Percentiles rank a stretch among this genome's conserved stretches.
These are phyloP conservation scores for Punica granatum DNA, from an alignment of 345 rosid genomes.

Conservation along the genomic window DNA sequence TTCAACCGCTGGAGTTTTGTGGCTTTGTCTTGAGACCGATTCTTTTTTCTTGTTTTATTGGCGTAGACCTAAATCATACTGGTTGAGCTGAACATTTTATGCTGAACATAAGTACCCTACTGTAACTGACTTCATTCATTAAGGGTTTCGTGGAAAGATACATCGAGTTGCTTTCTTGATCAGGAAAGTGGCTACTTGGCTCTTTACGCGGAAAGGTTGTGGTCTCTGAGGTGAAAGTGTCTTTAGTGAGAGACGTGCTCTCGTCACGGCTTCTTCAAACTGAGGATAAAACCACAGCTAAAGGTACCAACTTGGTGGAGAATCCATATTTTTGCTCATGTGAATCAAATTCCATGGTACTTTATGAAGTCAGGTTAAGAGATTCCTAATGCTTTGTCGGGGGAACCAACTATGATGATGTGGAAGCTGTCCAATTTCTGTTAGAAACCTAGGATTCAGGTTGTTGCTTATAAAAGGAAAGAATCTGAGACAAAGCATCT, in stretches of 20 bases:
- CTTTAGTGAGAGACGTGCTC: background rate
- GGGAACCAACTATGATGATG: background rate
- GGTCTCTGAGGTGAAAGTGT: background rate
- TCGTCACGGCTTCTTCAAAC: background rate
- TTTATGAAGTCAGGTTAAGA: background rate
- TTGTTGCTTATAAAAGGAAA: background rate
- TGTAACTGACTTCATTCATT: background rate
- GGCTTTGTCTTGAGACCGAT: background rate
- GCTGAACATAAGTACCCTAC: background rate
- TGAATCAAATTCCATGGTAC: background rate
- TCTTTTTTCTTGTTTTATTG: background rate
- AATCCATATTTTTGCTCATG: background rate
- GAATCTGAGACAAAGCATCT: background rate
- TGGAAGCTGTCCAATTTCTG: background rate
- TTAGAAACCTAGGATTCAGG: background rate
- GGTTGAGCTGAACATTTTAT: background rate
- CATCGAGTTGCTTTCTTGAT: background rate
- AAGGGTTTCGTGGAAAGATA: background rate
- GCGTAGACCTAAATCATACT: background rate
- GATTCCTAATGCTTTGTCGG: too few species aligned
- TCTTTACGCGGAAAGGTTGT: background rate
- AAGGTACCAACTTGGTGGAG: background rate
- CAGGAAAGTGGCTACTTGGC: background rate
- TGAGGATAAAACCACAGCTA: background rate
- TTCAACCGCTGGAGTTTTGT: background rate